Percentiles rank a stretch among this genome's conserved stretches.
Evolutionary conservation across 805 yeast species (phyloP).

Genomic region (Barnettozyma pratensis): DNA sequence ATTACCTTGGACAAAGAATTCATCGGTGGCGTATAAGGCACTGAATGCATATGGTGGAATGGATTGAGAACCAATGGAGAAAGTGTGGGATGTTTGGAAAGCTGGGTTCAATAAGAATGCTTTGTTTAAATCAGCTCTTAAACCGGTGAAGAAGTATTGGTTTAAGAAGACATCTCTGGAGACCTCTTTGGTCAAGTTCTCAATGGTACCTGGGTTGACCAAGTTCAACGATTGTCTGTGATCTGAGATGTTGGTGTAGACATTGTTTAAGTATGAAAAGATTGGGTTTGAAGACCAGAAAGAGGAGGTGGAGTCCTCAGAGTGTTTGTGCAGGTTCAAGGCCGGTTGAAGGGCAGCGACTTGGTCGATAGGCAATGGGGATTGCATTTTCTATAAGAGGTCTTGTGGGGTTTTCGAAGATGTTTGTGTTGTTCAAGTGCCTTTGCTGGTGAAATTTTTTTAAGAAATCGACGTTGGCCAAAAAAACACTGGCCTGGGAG

Average conservation of each 20-base stretch:
- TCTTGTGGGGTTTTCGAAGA: too few relatives aligned
- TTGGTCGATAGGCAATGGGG: conserved; percentile 12
- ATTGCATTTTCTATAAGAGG: not conserved
- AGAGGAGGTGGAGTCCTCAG: not conserved
- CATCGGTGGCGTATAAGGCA: conserved; percentile 84
- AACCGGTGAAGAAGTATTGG: conserved; percentile 89
- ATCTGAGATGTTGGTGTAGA: conserved; percentile 62
- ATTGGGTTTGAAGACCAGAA: conserved; percentile 13
- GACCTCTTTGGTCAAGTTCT: conserved; percentile 89
- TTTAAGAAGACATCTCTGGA: conserved; percentile 86
- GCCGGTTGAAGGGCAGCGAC: conserved; percentile 8
- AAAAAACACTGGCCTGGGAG: too few relatives aligned
- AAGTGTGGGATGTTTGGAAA: conserved; percentile 94
- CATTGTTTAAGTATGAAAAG: conserved; percentile 34
- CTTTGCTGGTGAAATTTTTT: not conserved
- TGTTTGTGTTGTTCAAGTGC: not conserved
- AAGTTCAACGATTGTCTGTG: conserved; percentile 81
- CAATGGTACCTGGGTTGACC: conserved; percentile 91
- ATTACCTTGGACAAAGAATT: conserved; percentile 84
- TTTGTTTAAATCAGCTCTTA: conserved; percentile 94
- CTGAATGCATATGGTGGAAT: conserved; percentile 89
- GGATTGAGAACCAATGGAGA: conserved; percentile 78
- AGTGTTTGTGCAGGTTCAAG: not conserved
- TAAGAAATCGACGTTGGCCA: not conserved
- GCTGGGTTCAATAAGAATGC: conserved; percentile 88